A percentile compares a stretch with the other conserved stretches of the same genome.
phyloP scores from a whole-genome alignment of 352 stramenopile species.

The Globisporangium paroecandrum region DNA sequence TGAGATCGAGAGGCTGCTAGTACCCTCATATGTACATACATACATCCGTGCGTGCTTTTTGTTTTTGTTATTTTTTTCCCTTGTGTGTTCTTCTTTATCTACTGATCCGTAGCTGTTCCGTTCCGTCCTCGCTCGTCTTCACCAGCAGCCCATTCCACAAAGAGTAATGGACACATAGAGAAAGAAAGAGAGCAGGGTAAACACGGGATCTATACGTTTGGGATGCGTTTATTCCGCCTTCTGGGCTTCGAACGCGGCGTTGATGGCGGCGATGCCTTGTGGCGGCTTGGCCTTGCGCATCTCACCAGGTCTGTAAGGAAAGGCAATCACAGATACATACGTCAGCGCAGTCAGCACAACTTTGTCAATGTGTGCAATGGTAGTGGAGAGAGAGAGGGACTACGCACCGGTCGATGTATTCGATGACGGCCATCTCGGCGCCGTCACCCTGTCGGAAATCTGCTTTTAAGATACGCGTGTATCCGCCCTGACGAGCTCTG shows the following conservation, averaged over 20 bases:
- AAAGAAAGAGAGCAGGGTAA: neutral
- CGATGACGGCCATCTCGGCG: conserved; percentile 97
- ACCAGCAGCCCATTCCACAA: neutral
- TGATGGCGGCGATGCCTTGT: conserved; percentile 51
- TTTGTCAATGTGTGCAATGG: neutral
- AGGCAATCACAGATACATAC: conserved; percentile 10
- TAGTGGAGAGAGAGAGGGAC: neutral
- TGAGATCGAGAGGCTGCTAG: neutral
- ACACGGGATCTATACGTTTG: neutral
- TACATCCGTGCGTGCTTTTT: neutral
- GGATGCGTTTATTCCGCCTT: neutral
- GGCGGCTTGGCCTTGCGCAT: conserved; percentile 76
- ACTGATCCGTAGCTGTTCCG: neutral
- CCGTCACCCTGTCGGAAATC: conserved; percentile 92
- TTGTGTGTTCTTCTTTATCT: neutral
- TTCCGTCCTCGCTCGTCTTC: neutral
- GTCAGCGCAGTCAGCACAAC: neutral
- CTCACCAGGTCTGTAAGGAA: conserved; percentile 57
- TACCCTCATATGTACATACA: conserved; percentile 7
- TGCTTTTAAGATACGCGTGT: conserved; percentile 95
- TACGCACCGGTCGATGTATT: conserved; percentile 94
- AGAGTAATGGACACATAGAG: neutral
- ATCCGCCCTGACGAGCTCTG: conserved; percentile 84
- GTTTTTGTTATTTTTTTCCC: conserved; percentile 4
- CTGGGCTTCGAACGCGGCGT: conserved; percentile 43